Percentiles rank a stretch among this genome's conserved stretches.
These are phyloP conservation scores for Ustilago loliicola DNA, from an alignment of 1,284 basidiomycete genomes.

Conservation along the genomic window DNA sequence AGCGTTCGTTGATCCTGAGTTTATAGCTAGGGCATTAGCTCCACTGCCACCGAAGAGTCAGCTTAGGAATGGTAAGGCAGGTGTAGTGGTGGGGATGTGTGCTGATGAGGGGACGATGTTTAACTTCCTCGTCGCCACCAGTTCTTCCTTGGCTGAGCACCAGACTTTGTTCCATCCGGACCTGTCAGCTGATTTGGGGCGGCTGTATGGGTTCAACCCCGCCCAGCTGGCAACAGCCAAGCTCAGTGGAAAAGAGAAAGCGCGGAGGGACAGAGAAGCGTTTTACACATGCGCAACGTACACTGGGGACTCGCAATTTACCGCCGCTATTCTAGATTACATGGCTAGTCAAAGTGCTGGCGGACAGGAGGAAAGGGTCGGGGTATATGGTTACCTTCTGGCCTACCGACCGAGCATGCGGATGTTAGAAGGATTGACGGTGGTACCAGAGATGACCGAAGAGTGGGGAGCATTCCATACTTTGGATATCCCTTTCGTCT, in stretches of 20 bases:
- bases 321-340: constrained; percentile 43
- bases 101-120: constrained; percentile 61
- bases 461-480: constrained; percentile 50
- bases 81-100: constrained; percentile 45
- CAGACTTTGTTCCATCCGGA: constrained; percentile 23
- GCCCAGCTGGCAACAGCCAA: constrained; percentile 2
- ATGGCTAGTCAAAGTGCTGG: constrained; percentile 16
- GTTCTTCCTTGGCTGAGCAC: constrained; percentile 31
- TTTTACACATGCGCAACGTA: constrained; percentile 52
- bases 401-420: constrained; percentile 37
- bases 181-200: constrained; percentile 29
- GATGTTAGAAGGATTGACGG: constrained; percentile 33
- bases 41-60: constrained; percentile 26
- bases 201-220: constrained; percentile 30
- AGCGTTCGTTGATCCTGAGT: constrained; percentile 31
- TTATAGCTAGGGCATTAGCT: constrained; percentile 20
- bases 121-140: constrained; percentile 47
- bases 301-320: constrained; percentile 55
- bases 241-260: constrained; percentile 21
- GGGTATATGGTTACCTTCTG: constrained; percentile 42
- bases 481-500: constrained; percentile 50
- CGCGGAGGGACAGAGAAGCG: constrained; percentile 17
- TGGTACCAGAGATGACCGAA: constrained; percentile 37
- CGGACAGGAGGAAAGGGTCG: constrained; percentile 1
- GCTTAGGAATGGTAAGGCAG: constrained; percentile 41